Evolutionary conservation across 2,329 filamentous ascomycete species (phyloP).

Genomic region (Verticillium klebahnii): DNA sequence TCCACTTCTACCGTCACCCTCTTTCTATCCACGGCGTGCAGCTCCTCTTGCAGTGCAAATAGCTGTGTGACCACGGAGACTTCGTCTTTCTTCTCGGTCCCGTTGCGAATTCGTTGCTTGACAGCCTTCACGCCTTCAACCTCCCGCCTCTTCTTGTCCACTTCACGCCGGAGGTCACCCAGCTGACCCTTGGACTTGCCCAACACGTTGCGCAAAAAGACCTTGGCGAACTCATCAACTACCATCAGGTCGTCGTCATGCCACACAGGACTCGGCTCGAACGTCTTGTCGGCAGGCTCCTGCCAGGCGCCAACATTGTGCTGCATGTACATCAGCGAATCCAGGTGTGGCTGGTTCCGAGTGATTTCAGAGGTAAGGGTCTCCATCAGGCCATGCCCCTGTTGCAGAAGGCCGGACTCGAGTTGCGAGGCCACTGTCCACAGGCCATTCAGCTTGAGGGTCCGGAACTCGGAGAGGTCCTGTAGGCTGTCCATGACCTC

Average conservation of each 20-base stretch:
- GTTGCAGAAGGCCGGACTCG: constrained; percentile 72
- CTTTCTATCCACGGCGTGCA: constrained; percentile 80
- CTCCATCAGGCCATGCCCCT: constrained; percentile 67
- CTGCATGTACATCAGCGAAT: constrained; percentile 96
- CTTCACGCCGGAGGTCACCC: constrained; percentile 73
- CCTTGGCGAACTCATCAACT: constrained; percentile 78
- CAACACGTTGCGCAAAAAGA: constrained; percentile 87
- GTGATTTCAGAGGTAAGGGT: constrained; percentile 76
- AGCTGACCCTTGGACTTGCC: constrained; percentile 85
- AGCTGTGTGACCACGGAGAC: constrained; percentile 79
- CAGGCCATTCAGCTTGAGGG: constrained; percentile 74
- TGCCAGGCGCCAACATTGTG: constrained; percentile 83
- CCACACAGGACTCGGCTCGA: constrained; percentile 96
- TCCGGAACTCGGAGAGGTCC: constrained; percentile 86
- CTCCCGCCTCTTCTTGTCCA: constrained; percentile 81
- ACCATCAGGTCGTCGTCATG: constrained; percentile 87
- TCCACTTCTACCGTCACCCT: constrained; percentile 88
- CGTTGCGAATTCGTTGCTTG: constrained; percentile 73
- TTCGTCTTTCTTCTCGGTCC: constrained; percentile 84
- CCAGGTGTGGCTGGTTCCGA: constrained; percentile 81
- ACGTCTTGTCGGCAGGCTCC: constrained; percentile 78
- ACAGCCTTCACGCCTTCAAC: constrained; percentile 72
- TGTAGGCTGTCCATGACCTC: constrained; percentile 91
- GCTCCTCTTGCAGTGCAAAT: constrained; percentile 76
- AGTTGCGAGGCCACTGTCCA: constrained; percentile 79